phyloP scores from a whole-genome alignment of 2,329 filamentous ascomycete genomes.

The Coniochaeta prunicola region DNA sequence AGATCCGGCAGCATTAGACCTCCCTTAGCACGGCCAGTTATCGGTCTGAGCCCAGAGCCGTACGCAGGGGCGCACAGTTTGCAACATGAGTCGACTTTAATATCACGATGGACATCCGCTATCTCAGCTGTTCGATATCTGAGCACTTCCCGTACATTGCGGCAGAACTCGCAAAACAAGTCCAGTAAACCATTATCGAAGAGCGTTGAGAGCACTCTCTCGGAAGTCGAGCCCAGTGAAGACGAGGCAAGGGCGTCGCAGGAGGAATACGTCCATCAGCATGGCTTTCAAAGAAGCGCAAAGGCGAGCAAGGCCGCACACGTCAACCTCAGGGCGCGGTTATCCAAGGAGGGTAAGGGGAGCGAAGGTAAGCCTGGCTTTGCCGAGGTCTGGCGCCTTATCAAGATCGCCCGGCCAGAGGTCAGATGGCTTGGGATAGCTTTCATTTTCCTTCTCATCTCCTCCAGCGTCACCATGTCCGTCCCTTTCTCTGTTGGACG shows the following conservation, averaged over 20 bases:
- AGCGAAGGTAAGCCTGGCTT: slow-evolving; percentile 55
- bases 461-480: slow-evolving; percentile 89
- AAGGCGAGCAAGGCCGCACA: slow-evolving; percentile 82
- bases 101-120: background rate
- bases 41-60: background rate
- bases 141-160: background rate
- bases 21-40: background rate
- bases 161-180: background rate
- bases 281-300: slow-evolving; percentile 57
- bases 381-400: slow-evolving; percentile 74
- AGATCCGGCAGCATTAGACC: background rate
- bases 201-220: background rate
- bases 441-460: slow-evolving; percentile 79
- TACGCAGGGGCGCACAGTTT: background rate
- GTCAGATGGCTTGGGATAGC: slow-evolving; percentile 69
- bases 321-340: slow-evolving; percentile 78
- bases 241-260: slow-evolving; percentile 23
- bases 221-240: slow-evolving; percentile 17
- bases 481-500: slow-evolving; percentile 95
- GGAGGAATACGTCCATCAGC: slow-evolving; percentile 17
- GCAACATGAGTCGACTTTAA: background rate
- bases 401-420: slow-evolving; percentile 86
- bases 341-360: slow-evolving; percentile 73
- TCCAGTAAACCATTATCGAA: background rate
- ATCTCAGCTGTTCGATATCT: background rate